Evolutionary conservation across 805 yeast genomes (phyloP).

Genomic region (Candida oleophila): DNA sequence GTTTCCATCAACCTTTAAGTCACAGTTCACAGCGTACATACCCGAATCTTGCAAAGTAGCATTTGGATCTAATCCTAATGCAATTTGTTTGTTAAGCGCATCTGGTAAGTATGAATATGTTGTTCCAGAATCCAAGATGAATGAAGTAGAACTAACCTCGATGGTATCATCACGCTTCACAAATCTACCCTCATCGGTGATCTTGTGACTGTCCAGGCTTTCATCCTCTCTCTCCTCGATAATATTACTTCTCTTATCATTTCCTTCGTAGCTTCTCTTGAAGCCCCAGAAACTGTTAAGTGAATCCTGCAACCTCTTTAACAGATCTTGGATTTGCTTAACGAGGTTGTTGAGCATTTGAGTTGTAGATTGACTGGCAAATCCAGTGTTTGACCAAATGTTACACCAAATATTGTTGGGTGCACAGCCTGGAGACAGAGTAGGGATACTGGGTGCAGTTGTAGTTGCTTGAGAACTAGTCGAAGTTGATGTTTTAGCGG

Average conservation of each 20-base stretch:
- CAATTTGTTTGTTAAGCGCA: conserved; percentile 7
- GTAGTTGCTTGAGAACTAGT: too few species aligned
- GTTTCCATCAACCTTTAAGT: conserved; percentile 10
- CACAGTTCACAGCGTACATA: conserved; percentile 15
- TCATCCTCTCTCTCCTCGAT: background rate
- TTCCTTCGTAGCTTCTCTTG: background rate
- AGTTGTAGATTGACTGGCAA: background rate
- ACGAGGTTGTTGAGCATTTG: background rate
- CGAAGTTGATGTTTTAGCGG: background rate
- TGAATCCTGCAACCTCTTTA: background rate
- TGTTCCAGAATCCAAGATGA: conserved; percentile 58
- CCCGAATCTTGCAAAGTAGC: conserved; percentile 7
- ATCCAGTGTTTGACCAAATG: background rate
- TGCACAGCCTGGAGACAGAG: background rate
- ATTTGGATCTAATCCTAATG: conserved; percentile 7
- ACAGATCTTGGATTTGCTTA: background rate
- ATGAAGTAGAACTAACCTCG: conserved; percentile 18
- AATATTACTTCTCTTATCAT: background rate
- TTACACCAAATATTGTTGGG: background rate
- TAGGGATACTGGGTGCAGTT: background rate
- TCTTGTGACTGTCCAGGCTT: background rate
- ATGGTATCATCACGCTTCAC: conserved; percentile 3
- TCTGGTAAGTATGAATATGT: conserved; percentile 49
- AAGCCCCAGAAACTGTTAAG: background rate
- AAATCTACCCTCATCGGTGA: too few species aligned